Conservation (phyloP, 768 basidiomycete genomes). For the Boletus subparvulus region DNA sequence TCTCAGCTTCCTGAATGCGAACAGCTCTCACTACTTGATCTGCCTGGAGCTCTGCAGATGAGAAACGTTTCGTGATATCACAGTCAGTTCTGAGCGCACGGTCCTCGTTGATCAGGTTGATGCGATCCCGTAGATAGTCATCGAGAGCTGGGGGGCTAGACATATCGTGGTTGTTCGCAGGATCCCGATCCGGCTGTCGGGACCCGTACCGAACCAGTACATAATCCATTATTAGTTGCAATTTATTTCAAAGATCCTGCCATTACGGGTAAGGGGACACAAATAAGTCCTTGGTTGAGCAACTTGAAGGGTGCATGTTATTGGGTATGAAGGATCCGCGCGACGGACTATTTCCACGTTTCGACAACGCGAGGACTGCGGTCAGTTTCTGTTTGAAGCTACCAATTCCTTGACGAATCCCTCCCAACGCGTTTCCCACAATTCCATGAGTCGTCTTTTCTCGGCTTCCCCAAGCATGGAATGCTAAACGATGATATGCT, state of each 20-base stretch:
- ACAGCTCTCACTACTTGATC: conserved; percentile 52
- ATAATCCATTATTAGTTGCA: neutral
- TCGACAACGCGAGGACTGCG: too few species aligned
- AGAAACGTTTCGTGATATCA: conserved; percentile 20
- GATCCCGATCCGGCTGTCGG: neutral
- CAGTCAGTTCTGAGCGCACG: conserved; percentile 51
- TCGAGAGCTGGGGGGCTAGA: conserved; percentile 1
- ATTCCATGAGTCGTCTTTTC: conserved; percentile 42
- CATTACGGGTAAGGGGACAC: neutral
- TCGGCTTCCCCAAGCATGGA: conserved; percentile 49
- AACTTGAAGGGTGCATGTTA: neutral
- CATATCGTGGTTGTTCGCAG: conserved; percentile 3
- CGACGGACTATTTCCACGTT: neutral
- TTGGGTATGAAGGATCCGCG: neutral
- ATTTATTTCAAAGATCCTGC: neutral
- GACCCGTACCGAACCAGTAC: neutral
- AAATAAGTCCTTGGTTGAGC: neutral
- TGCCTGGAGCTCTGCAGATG: conserved; percentile 42
- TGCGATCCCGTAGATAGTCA: conserved; percentile 18
- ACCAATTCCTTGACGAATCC: conserved; percentile 43
- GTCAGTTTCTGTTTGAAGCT: conserved; percentile 2
- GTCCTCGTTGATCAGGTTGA: conserved; percentile 40
- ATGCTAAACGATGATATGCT: conserved; percentile 37
- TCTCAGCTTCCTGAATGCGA: conserved; percentile 32
- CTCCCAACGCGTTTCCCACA: conserved; percentile 52